Percentiles rank a stretch among this genome's conserved stretches.
These are phyloP conservation scores for Globisporangium okanoganense DNA, from an alignment of 352 stramenopile genomes.

Conservation along the genomic window DNA sequence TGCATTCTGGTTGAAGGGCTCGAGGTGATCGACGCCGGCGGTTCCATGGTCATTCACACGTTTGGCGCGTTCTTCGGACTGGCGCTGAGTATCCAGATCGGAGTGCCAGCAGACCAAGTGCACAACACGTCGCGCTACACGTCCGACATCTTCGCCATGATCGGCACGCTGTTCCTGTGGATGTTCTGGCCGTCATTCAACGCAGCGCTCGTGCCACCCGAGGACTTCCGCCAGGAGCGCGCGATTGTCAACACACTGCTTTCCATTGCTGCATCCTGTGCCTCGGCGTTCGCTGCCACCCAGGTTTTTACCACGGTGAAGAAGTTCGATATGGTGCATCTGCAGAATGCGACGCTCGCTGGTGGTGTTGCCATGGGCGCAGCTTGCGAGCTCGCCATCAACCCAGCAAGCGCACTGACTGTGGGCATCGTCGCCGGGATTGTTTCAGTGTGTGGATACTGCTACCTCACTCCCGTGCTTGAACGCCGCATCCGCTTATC, in stretches of 20 bases:
- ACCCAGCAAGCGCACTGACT: constrained; percentile 47
- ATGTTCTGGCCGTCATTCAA: constrained; percentile 90
- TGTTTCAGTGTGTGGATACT: constrained; percentile 43
- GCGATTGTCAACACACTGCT: constrained; percentile 79
- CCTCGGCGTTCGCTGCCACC: constrained; percentile 48
- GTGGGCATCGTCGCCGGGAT: constrained; percentile 50
- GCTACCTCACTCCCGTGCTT: constrained; percentile 35
- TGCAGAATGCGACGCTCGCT: constrained; percentile 83
- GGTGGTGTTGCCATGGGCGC: constrained; percentile 80
- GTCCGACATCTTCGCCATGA: constrained; percentile 75
- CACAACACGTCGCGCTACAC: constrained; percentile 69
- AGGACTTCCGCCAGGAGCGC: constrained; percentile 62
- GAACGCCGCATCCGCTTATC: constrained; percentile 40
- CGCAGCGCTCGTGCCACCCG: constrained; percentile 46
- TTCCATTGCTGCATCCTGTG: constrained; percentile 58
- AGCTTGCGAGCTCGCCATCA: constrained; percentile 66
- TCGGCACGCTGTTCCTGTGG: constrained; percentile 85
- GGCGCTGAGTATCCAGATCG: constrained; percentile 54
- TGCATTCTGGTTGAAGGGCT: constrained; percentile 55
- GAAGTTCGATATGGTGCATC: constrained; percentile 82
- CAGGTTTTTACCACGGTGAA: constrained; percentile 39
- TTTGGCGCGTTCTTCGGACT: constrained; percentile 85
- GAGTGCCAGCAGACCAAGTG: constrained; percentile 38
- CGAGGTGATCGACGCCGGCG: constrained; percentile 67
- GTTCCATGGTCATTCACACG: constrained; percentile 83